phyloP scores from a whole-genome alignment of 768 basidiomycete species.

The Serpula lacrymans region DNA sequence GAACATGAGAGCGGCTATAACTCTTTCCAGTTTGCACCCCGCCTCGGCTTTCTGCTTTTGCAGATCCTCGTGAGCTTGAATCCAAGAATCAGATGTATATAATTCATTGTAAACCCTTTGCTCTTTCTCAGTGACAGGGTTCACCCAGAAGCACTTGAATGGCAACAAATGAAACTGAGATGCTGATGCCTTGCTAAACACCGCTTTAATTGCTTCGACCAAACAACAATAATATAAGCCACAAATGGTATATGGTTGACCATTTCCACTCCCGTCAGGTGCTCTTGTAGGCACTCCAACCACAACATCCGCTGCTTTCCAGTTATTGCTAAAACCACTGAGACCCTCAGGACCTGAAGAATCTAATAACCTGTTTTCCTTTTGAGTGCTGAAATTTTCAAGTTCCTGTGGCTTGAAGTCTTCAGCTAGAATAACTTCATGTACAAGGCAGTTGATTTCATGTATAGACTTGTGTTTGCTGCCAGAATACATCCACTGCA shows the following conservation, averaged over 20 bases:
- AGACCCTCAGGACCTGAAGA: neutral
- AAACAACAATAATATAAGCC: conserved; percentile 22
- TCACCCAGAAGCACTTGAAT: conserved; percentile 20
- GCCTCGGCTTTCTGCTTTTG: conserved; percentile 21
- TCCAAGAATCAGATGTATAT: conserved; percentile 28
- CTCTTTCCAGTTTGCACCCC: conserved; percentile 10
- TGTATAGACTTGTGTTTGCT: conserved; percentile 8
- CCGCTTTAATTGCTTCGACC: conserved; percentile 14
- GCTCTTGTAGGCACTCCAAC: conserved; percentile 26
- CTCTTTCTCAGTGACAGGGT: conserved; percentile 4
- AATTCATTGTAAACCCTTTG: conserved; percentile 21
- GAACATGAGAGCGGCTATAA: conserved; percentile 9
- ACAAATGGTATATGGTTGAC: conserved; percentile 14
- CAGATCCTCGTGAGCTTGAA: conserved; percentile 24
- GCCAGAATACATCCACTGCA: conserved; percentile 24
- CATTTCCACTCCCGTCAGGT: neutral
- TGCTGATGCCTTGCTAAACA: conserved; percentile 15
- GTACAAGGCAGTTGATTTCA: conserved; percentile 11
- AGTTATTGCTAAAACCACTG: conserved; percentile 1
- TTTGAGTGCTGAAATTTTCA: conserved; percentile 1
- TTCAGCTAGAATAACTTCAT: conserved; percentile 9
- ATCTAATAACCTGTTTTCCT: conserved; percentile 1
- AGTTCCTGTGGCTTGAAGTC: conserved; percentile 12
- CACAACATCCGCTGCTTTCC: conserved; percentile 8
- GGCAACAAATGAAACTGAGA: conserved; percentile 24